A percentile compares a stretch with the other conserved stretches of the same genome.
These are phyloP conservation scores for Blastobotrys peoriensis DNA, from an alignment of 805 yeast species.

Conservation along the genomic window DNA sequence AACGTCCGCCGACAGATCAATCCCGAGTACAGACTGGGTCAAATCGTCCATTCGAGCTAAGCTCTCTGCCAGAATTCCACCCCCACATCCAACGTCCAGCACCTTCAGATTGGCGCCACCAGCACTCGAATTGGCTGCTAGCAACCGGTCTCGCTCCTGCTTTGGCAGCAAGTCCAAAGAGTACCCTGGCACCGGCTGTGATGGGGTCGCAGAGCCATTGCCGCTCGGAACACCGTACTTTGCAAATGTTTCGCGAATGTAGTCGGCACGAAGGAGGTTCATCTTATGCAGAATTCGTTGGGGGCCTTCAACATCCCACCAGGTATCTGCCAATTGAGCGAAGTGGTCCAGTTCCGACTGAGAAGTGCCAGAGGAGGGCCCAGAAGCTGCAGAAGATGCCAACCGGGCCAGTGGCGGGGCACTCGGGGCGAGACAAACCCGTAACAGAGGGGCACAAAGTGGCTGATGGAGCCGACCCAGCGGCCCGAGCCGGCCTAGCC, in stretches of 20 bases:
- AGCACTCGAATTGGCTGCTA: slow-evolving; percentile 24
- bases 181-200: slow-evolving; percentile 54
- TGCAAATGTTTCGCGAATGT: slow-evolving; percentile 58
- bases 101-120: slow-evolving; percentile 42
- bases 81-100: slow-evolving; percentile 96
- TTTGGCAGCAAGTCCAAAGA: slow-evolving; percentile 59
- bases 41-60: slow-evolving; percentile 64
- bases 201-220: neutral
- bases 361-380: slow-evolving; percentile 15
- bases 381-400: too few relatives aligned
- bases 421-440: too few relatives aligned
- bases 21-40: slow-evolving; percentile 62
- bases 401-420: too few relatives aligned
- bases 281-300: slow-evolving; percentile 91
- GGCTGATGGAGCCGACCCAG: too few relatives aligned
- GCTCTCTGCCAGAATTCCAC: slow-evolving; percentile 88
- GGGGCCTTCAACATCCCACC: slow-evolving; percentile 97
- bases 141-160: slow-evolving; percentile 14
- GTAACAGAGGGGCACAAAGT: too few relatives aligned
- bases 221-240: slow-evolving; percentile 38
- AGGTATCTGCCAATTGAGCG: slow-evolving; percentile 78
- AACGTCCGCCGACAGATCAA: slow-evolving; percentile 82
- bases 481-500: too few relatives aligned
- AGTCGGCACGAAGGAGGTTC: slow-evolving; percentile 87
- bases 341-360: slow-evolving; percentile 72